Conservation (phyloP, 495 filamentous ascomycete genomes). For the Hypoxylon lienhwacheense region DNA sequence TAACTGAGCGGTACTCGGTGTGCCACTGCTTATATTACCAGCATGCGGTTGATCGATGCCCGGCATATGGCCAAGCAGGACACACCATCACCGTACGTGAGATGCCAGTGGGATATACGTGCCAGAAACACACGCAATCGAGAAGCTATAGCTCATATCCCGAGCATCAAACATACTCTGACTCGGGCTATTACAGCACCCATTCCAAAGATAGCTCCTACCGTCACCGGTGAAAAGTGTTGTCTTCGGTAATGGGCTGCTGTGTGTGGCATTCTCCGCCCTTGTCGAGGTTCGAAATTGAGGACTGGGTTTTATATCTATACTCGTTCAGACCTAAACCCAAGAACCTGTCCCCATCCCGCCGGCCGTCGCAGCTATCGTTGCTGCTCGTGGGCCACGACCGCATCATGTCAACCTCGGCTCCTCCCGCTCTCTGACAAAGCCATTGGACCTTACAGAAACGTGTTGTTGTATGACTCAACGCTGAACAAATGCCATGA, state of each 20-base stretch:
- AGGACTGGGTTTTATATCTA: constrained; percentile 52
- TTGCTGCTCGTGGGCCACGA: constrained; percentile 52
- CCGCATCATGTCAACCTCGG: constrained; percentile 49
- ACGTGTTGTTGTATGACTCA: constrained; percentile 21
- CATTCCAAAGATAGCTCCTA: constrained; percentile 49
- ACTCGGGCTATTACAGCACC: constrained; percentile 56
- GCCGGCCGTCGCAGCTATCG: constrained; percentile 51
- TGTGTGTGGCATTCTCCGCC: constrained; percentile 49
- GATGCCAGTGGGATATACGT: constrained; percentile 79
- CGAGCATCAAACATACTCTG: constrained; percentile 45
- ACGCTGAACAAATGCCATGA: constrained; percentile 24
- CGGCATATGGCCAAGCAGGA: constrained; percentile 68
- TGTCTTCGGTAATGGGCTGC: constrained; percentile 57
- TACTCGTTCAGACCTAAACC: constrained; percentile 53
- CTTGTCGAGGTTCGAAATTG: constrained; percentile 48
- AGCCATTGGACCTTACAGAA: constrained; percentile 18
- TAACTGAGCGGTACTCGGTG: constrained; percentile 75
- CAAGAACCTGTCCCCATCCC: constrained; percentile 41
- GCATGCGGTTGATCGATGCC: constrained; percentile 75
- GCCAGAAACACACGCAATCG: constrained; percentile 60
- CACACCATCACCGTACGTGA: constrained; percentile 72
- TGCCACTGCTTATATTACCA: constrained; percentile 82
- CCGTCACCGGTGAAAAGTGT: constrained; percentile 52
- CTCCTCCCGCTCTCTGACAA: constrained; percentile 40
- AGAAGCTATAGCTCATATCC: constrained; percentile 29